Percentiles rank a stretch among this genome's conserved stretches.
Conservation (phyloP, 2,329 filamentous ascomycete genomes). For the Hymenoscyphus repandus region DNA sequence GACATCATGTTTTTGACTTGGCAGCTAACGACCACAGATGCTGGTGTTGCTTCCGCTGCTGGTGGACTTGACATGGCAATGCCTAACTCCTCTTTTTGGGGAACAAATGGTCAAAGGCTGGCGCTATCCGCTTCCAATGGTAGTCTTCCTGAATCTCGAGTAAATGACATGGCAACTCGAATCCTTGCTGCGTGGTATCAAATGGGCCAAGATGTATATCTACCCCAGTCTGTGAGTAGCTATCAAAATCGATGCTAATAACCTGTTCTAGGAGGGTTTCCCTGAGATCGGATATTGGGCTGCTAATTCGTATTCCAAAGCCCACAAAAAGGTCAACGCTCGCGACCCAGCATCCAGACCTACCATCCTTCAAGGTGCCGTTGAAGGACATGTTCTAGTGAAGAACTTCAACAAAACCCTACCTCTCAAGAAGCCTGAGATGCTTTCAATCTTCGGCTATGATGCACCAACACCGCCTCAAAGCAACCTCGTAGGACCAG, state of each 20-base stretch:
- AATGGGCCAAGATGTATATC: conserved; percentile 55
- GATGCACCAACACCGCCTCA: too few relatives aligned
- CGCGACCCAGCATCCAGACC: conserved; percentile 54
- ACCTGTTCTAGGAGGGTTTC: too few relatives aligned
- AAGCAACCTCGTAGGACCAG: not conserved
- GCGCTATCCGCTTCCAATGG: too few relatives aligned
- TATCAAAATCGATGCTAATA: too few relatives aligned
- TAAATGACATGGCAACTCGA: conserved; percentile 62
- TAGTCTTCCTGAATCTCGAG: conserved; percentile 46
- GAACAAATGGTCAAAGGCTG: conserved; percentile 43
- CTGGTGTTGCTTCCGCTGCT: conserved; percentile 46
- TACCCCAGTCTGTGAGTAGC: too few relatives aligned
- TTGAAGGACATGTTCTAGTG: conserved; percentile 57
- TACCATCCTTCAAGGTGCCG: conserved; percentile 46
- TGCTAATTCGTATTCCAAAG: conserved; percentile 26
- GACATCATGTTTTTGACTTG: too few relatives aligned
- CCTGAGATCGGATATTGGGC: not conserved
- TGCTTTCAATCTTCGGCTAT: conserved; percentile 56
- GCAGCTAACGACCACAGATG: too few relatives aligned
- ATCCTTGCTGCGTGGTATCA: conserved; percentile 52
- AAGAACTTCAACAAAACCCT: conserved; percentile 64
- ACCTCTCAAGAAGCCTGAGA: conserved; percentile 54
- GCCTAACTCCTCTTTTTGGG: conserved; percentile 37
- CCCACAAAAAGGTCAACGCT: conserved; percentile 1
- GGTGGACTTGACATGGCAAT: conserved; percentile 64